Percentiles rank a stretch among this genome's conserved stretches.
phyloP scores from a whole-genome alignment of 2,329 filamentous ascomycete species.

The Fusarium staphyleae region DNA sequence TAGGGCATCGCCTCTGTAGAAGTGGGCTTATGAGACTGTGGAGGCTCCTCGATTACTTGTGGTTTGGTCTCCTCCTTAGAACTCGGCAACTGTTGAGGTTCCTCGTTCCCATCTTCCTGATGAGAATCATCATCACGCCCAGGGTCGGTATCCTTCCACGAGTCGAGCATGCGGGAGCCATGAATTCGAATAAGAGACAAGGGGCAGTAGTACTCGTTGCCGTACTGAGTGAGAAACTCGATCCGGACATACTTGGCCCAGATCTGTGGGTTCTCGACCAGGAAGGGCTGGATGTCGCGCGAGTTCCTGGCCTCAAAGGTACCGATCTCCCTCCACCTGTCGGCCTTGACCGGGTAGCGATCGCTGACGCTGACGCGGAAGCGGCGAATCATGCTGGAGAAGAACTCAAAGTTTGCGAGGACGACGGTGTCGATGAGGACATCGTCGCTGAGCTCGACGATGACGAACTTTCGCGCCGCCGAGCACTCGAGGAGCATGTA shows the following conservation, averaged over 20 bases:
- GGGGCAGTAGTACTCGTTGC: constrained; percentile 96
- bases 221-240: constrained; percentile 92
- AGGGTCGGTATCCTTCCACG: constrained; percentile 82
- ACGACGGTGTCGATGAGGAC: constrained; percentile 92
- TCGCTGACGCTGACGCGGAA: constrained; percentile 94
- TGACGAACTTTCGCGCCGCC: constrained; percentile 87
- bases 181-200: constrained; percentile 90
- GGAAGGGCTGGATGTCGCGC: constrained; percentile 90
- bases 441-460: constrained; percentile 90
- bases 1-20: constrained; percentile 10
- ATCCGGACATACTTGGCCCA: constrained; percentile 94
- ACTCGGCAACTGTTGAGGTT: constrained; percentile 10
- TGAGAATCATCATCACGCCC: constrained; percentile 68
- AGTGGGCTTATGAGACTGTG: background rate
- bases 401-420: constrained; percentile 99
- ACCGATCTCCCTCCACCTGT: constrained; percentile 90
- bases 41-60: background rate
- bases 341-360: constrained; percentile 88
- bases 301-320: constrained; percentile 92
- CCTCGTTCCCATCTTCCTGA: constrained; percentile 27
- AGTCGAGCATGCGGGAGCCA: constrained; percentile 95
- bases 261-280: constrained; percentile 92
- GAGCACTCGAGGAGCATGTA: constrained; percentile 97
- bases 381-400: constrained; percentile 92
- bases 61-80: constrained; percentile 9